Evolutionary conservation across 116 monocot genomes (phyloP), one percentile per base, ranked within the genome.

Genomic region (Zostera marina): DNA sequence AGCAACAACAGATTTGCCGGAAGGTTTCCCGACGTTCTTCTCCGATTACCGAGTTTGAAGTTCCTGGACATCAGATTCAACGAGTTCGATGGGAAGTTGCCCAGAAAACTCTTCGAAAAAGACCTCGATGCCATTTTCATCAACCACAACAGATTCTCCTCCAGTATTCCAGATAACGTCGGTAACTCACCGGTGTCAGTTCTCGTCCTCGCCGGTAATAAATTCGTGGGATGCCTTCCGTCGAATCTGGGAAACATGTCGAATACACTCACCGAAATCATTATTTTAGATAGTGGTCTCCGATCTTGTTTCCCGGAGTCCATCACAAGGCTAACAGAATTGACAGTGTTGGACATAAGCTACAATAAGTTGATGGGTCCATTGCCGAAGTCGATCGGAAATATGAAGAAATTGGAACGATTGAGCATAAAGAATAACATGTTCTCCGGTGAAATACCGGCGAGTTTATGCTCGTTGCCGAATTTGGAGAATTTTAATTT

Each of bases 261-360:
- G 5, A 41, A 1, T 1, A 66, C 64, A 16, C 66, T 87, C 2
- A 60, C 73, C 13, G 87, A 87, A 74, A 39, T 92, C 15, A 82
- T 92, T 1, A 63, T 92, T 13, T 38, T 87, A 64, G 83, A 92
- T 73, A 86, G 76, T 32, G 78, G 81, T 13, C 54, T 92, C 32
- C 63, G 62, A 22, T 83, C 83, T 17, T 92, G 92, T 54, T 14
- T 92, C n/a, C 92, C 92, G 13, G 52, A 73, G 25, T 75, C 75
- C 68, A 68, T 87, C 56, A 83, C 83, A 2, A 39, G 61, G 61
- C 69, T 92, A 19, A 76, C 56, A 62, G 70, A 73, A 13, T 51
- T 87, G 45, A 83, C 87, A 8, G 92, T 92, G 62, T 62, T 92
- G 11, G 92, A 92, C 54, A 55, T 92, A n/a, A 81, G 80, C 68